Evolutionary conservation across 495 filamentous ascomycete genomes (phyloP).

Genomic region (Aspergillus nidulans): DNA sequence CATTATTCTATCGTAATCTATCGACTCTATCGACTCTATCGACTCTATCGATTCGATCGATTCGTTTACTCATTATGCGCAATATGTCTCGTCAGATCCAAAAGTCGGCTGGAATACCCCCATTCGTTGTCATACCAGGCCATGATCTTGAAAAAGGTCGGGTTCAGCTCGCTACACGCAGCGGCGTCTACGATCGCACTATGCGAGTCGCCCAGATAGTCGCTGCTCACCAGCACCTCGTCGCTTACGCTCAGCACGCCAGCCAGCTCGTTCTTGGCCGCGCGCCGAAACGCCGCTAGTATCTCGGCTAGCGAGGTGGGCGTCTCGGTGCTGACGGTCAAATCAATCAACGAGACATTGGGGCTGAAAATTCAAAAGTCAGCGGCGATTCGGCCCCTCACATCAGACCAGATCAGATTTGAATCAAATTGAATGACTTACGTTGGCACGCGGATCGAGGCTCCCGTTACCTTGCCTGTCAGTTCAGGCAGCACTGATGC

Average conservation of each 20-base stretch:
- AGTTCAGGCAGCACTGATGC: constrained; percentile 30
- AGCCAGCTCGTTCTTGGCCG: constrained; percentile 25
- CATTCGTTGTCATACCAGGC: constrained; percentile 38
- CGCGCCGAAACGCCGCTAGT: constrained; percentile 27
- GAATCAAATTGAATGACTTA: constrained; percentile 11
- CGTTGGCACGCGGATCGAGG: constrained; percentile 35
- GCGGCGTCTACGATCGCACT: constrained; percentile 31
- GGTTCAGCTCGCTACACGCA: constrained; percentile 29
- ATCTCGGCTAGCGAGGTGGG: constrained; percentile 31
- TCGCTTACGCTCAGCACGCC: constrained; percentile 29
- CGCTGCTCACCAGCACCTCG: constrained; percentile 31
- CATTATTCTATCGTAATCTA: too few species aligned
- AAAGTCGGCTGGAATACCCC: constrained; percentile 34
- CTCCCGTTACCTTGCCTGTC: constrained; percentile 31
- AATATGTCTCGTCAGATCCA: constrained; percentile 25
- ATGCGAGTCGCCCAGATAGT: constrained; percentile 29
- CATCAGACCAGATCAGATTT: not conserved
- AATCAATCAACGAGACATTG: constrained; percentile 36
- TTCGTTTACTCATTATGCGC: not conserved
- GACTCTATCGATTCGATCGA: too few species aligned
- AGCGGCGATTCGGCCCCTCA: not conserved
- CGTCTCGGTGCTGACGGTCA: constrained; percentile 30
- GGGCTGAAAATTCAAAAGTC: constrained; percentile 15
- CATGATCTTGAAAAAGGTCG: constrained; percentile 36
- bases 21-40: too few species aligned